Evolutionary conservation across 352 stramenopile genomes (phyloP), one percentile per base, ranked within the genome.

Genomic region (Phytophthora sansomeana): DNA sequence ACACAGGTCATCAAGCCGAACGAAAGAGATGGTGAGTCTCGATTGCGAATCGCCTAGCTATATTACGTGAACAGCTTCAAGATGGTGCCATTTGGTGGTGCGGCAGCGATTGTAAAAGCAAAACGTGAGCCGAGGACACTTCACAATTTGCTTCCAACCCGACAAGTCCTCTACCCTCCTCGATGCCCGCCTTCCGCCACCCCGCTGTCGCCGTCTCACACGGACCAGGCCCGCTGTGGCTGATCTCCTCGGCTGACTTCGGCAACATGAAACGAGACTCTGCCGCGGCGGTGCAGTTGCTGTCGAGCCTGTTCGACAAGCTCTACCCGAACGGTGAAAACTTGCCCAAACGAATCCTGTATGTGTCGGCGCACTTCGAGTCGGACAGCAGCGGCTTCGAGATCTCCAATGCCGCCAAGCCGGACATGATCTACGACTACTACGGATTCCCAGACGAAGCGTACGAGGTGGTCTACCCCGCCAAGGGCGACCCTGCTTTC

Each of bases 391-490:
- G 42, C 11, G 61, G 60, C 10, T 78, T 80, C 6, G 69, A 80
- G 46, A 90, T 87, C 58, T 83, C 78, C 41, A 84, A 78, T 24
- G 53, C 75, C 7, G 72, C 83, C 9, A 55, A 63, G 0, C 83
- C 83, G 3, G 52, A 70, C 7, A 77, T 98, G 52, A 67, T 96
- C 44, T 98, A 84, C 75, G 93, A 98, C 76, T 98, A 98, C 75
- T 90, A 83, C 53, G 87, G 85, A 8, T 98, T 98, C 69, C 87
- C 91, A 0, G 44, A 51, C 1, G 74, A 97, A 50, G 77, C 85
- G 6, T 98, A 98, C 72, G 49, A 96, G 8, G 75, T 93, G 59
- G 67, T 83, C 36, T 98, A 97, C 58, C 70, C 78, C 1, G 88
- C 81, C 13, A 83, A 83, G 19, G 91, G 90, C 6, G 63, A 86